Conservation (phyloP, 1,284 basidiomycete species). For the Ganoderma sp. region DNA sequence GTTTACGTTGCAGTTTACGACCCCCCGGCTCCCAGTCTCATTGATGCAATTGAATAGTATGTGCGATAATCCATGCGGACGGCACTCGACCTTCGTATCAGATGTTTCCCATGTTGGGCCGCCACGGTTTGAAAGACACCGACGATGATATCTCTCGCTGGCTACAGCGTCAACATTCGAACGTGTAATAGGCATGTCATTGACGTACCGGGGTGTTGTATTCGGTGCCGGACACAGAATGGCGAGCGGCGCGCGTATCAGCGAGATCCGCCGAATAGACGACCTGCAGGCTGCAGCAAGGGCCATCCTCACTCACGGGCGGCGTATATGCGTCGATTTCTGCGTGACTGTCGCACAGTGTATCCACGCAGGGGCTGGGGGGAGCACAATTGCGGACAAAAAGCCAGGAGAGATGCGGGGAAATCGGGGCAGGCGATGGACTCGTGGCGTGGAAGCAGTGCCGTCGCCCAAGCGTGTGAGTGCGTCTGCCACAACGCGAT, state of each 20-base stretch:
- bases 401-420: conserved; percentile 18
- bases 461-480: conserved; percentile 37
- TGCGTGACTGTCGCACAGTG: background rate
- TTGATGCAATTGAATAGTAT: background rate
- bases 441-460: conserved; percentile 38
- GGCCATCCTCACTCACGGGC: background rate
- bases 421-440: conserved; percentile 30
- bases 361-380: background rate
- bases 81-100: conserved; percentile 2
- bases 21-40: background rate
- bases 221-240: conserved; percentile 21
- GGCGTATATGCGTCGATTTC: background rate
- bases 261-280: conserved; percentile 19
- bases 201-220: conserved; percentile 7
- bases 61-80: background rate
- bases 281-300: conserved; percentile 14
- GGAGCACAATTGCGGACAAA: background rate
- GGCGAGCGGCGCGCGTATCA: conserved; percentile 20
- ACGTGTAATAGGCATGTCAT: background rate
- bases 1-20: conserved; percentile 1
- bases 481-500: conserved; percentile 37
- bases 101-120: conserved; percentile 8
- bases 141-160: background rate
- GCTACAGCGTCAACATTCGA: background rate
- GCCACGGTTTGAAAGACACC: conserved; percentile 6